Base-by-base conservation (phyloP, 2,329 filamentous ascomycete genomes). In the Tolypocladium paradoxum region DNA sequence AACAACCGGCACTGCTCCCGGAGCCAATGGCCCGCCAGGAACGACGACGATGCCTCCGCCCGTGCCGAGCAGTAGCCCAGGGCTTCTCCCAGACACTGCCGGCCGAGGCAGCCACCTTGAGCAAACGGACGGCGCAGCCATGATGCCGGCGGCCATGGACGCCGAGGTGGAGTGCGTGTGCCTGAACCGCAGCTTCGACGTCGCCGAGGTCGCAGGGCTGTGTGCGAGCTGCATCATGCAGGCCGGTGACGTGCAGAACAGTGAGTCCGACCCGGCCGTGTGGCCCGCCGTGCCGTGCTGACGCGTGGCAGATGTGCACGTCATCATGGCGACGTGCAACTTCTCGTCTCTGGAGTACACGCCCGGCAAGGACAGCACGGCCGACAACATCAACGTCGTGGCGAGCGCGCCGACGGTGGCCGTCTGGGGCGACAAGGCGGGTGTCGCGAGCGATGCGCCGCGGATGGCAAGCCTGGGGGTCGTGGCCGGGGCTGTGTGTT, bases 161-260 rank as follows among this genome's bases (percentile, higher is more conserved):
- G 62, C 62, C 1, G 71, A 73, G 53, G 58, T 62, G 50, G 56
- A 63, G 16, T 73, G 71, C 50, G 66, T 71, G 4, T 73, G 71
- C 50, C 50, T 56, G 8, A 72, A 73, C 50, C 57, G 61, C 51
- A 73, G 71, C 57, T 73, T 73, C 50, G 62, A 73, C 47, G 71
- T 73, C 14, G 61, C 65, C 35, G 56, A 60, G 37, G 56, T 73
- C n/a, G 66, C 68, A 6, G 69, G 63, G 1, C 57, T 72, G 9
- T 73, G 71, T 40, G 62, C 70, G 20, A 68, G 69, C 51, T 73
- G 71, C 54, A 68, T 73, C 36, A 52, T 58, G 6, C 57, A 65
- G 54, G 60, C 64, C 20, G 65, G 64, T 0, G 61, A 68, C 53
- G 52, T 57, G 27, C 58, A 64, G 12, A 68, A 63, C 33, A 65